Conservation (phyloP, 164 flowering plant genomes). For the Magnolia kwangsiensis region DNA sequence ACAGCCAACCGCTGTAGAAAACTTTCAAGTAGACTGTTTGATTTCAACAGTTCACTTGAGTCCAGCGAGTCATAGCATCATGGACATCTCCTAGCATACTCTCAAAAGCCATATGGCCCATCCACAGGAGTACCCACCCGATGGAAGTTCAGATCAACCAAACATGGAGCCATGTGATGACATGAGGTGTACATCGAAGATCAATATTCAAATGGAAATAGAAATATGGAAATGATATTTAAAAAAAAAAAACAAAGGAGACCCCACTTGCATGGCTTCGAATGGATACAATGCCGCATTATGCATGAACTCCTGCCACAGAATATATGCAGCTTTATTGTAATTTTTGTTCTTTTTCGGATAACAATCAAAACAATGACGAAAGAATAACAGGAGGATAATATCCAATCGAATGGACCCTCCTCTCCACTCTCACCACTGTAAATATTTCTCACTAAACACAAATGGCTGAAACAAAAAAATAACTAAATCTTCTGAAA, state of each 20-base stretch:
- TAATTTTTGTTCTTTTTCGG: not conserved
- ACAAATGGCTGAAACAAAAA: constrained; percentile 1
- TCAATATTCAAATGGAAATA: not conserved
- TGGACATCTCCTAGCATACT: too few species aligned
- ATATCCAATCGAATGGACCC: constrained; percentile 2
- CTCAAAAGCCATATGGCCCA: too few species aligned
- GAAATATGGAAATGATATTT: not conserved
- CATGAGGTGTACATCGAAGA: too few species aligned
- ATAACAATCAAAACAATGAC: not conserved
- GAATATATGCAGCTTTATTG: not conserved
- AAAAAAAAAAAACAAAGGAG: not conserved
- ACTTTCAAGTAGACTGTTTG: too few species aligned
- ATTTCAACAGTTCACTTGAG: too few species aligned
- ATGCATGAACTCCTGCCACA: not conserved
- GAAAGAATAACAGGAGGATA: constrained; percentile 1
- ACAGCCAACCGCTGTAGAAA: too few species aligned
- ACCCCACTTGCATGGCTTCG: not conserved
- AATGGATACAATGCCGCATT: not conserved
- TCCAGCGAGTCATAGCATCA: too few species aligned
- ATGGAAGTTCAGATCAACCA: too few species aligned
- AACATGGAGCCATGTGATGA: too few species aligned
- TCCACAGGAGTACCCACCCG: too few species aligned
- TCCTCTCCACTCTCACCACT: not conserved
- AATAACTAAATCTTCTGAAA: not conserved
- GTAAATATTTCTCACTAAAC: not conserved